Evolutionary conservation across 768 basidiomycete genomes (phyloP).

Genomic region (Termitomyces eurrhizus): DNA sequence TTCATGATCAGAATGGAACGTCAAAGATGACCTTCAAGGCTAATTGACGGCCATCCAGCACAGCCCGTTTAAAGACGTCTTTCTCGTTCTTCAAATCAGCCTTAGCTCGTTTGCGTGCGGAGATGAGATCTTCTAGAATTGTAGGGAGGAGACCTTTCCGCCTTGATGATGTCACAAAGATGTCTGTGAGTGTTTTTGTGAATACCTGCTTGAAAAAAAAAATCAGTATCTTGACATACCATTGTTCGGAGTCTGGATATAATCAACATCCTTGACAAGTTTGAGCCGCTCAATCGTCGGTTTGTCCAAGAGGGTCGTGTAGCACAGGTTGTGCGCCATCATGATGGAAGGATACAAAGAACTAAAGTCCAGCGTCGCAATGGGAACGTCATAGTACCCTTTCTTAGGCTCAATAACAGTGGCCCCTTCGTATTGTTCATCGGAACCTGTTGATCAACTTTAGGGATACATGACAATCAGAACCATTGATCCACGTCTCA

Average conservation of each 20-base stretch:
- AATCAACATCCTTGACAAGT: conserved; percentile 83
- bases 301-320: conserved; percentile 91
- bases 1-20: not conserved
- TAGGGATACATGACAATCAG: not conserved
- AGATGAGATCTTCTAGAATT: conserved; percentile 89
- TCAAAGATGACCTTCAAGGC: conserved; percentile 74
- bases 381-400: conserved; percentile 95
- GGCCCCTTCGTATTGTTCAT: conserved; percentile 98
- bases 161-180: conserved; percentile 68
- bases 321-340: conserved; percentile 99
- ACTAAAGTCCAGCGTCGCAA: conserved; percentile 97
- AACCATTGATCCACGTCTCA: conserved; percentile 21
- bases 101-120: conserved; percentile 92
- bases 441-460: conserved; percentile 51
- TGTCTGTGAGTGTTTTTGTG: conserved; percentile 46
- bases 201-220: not conserved
- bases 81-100: conserved; percentile 95
- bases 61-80: conserved; percentile 95
- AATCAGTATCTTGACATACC: conserved; percentile 41
- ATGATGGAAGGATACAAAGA: conserved; percentile 99
- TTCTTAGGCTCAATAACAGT: conserved; percentile 97
- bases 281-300: conserved; percentile 69
- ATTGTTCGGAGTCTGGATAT: conserved; percentile 93
- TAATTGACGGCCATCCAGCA: conserved; percentile 94
- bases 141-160: conserved; percentile 91